Evolutionary conservation across 1,284 basidiomycete genomes (phyloP).

Genomic region (Leucoagaricus sp.): DNA sequence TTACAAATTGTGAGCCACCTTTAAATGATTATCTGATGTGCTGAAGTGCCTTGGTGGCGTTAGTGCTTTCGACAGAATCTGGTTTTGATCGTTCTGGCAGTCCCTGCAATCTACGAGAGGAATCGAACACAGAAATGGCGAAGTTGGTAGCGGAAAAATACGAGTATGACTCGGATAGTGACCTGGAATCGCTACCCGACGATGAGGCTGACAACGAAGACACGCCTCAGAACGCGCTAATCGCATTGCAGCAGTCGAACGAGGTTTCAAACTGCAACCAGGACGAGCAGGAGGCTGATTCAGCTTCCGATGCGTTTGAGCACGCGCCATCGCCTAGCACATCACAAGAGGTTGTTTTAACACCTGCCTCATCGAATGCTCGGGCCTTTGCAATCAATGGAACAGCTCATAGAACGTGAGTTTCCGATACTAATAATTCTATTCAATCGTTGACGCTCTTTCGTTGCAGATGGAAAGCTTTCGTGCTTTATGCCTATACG

Average conservation of each 20-base stretch:
- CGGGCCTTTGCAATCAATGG: neutral
- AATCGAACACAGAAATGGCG: neutral
- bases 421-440: neutral
- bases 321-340: too few relatives aligned
- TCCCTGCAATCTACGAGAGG: neutral
- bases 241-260: too few relatives aligned
- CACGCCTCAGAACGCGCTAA: neutral
- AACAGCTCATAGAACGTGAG: neutral
- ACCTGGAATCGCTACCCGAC: neutral
- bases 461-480: neutral
- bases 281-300: too few relatives aligned
- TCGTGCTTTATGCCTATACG: neutral
- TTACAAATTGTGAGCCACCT: neutral
- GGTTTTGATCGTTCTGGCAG: neutral
- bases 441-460: neutral
- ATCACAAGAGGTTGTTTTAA: neutral
- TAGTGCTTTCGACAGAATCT: neutral
- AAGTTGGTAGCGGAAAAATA: neutral
- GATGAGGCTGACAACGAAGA: neutral
- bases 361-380: neutral
- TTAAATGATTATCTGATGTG: neutral
- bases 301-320: too few relatives aligned
- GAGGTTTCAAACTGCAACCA: too few relatives aligned
- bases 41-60: too few relatives aligned
- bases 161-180: neutral